Evolutionary conservation across 2,329 filamentous ascomycete species (phyloP), one percentile per base, ranked within the genome.

Genomic region (Arthrobotrys pseudoclavata): DNA sequence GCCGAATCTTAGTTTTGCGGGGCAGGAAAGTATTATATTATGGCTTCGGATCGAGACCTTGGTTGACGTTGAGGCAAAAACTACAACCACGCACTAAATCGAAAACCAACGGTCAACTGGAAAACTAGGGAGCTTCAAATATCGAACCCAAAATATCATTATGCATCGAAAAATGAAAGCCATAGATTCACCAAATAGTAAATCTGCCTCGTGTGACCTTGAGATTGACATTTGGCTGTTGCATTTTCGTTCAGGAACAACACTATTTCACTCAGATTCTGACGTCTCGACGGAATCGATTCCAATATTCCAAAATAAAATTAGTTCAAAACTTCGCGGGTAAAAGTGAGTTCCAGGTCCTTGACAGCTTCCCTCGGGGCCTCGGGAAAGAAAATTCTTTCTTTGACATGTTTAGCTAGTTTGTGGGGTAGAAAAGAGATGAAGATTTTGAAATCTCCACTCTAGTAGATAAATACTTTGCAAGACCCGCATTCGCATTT

Each of bases 21-120:
- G 29, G 37, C 26, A 13, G 42, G 13, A 40, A 2, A 40, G 20
- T 18, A 26, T 63, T 57, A 62, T 52, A 62, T 70, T 55, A 53
- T 62, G 60, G 40, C 52, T 69, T 69, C 66, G 66, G 66, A 69
- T 69, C 66, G 66, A 61, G 31, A 24, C 52, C 52, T 40, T 42
- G 5, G 15, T 29, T 24, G 18, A 29, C 47, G 29, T 31, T n/a
- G 20, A 42, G 26, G 40, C 15, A 6, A 40, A 26, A 53, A 22
- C 4, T n/a, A 37, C 15, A 6, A 37, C 24, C 9, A 34, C 26
- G 13, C 22, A 3, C 13, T 45, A 15, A 12, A 26, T 29, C 37
- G 15, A 62, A 31, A 34, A 29, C 18, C 37, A 20, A 26, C 10
- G 29, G 20, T 9, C 37, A 57, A 22, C 29, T 63, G 18, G 40